Evolutionary conservation across 306 rosid genomes (phyloP), one percentile per base, ranked within the genome.

Genomic region (Trifolium pratense): DNA sequence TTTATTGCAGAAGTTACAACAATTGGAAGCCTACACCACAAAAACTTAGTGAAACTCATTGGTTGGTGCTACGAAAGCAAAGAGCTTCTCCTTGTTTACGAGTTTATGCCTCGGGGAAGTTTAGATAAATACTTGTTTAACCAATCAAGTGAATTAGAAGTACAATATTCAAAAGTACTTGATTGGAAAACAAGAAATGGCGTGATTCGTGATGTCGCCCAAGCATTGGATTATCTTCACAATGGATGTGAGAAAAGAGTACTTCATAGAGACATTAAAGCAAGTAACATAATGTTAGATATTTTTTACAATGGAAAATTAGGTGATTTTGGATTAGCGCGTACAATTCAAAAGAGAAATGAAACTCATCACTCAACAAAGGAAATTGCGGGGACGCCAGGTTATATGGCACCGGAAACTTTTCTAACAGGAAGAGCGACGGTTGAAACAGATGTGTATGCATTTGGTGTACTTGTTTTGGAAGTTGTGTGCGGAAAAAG

Each of bases 331-430:
- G 97, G 97, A 20, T 46, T 92, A 42, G 97, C 97, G 0, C 75
- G 96, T 0, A 82, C 87, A 1, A 83, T 89, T 71, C 89, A 74
- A 31, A 58, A 84, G 55, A 80, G 81, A 8, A 82, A 85, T 16
- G 78, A 83, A 46, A 82, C 93, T 8, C 97, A 89, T 69, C 93
- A 92, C 69, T 81, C 96, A 0, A 92, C 96, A 2, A 88, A 74
- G 29, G 92, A 81, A 42, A 86, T 92, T 36, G 96, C 96, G 5
- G 97, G 97, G 14, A 92, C 97, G 0, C 96, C 85, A 0, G 96
- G 96, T 1, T 89, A 92, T 56, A 92, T 92, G 97, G 92, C 97
- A 1, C 97, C 93, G 2, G 97, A 89, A 61, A 88, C 89, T 0
- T 89, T 92, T 42, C 87, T 89, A 12, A 81, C 69, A 0, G 85